These are phyloP conservation scores for Mortierella sp. DNA, from an alignment of 371 early-diverging fungal genomes.

Conservation along the genomic window DNA sequence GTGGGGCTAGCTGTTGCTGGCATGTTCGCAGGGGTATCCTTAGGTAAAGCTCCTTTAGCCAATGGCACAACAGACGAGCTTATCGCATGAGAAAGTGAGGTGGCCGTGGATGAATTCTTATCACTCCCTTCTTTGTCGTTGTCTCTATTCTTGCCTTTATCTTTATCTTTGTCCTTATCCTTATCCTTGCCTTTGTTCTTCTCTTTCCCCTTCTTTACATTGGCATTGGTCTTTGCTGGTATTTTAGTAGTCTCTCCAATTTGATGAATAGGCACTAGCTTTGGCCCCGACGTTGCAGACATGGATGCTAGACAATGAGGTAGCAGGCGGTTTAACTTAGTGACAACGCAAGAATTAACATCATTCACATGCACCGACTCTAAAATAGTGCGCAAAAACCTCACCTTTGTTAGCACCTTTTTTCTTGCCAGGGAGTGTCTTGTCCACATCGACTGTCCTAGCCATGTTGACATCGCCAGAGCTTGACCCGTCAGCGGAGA, in stretches of 20 bases:
- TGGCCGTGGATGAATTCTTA: neutral
- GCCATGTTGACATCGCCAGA: neutral
- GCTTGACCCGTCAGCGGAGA: neutral
- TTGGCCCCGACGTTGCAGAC: slow-evolving; percentile 19
- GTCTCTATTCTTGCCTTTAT: slow-evolving; percentile 1
- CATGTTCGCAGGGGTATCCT: neutral
- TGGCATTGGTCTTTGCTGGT: neutral
- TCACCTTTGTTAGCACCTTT: slow-evolving; percentile 19
- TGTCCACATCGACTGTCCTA: neutral
- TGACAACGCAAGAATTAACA: no score
- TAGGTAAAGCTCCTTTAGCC: neutral
- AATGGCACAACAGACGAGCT: neutral
- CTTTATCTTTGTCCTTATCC: slow-evolving; percentile 10
- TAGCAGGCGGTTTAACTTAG: neutral
- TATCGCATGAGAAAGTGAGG: neutral
- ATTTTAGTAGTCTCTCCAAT: slow-evolving; percentile 19
- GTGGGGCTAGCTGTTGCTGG: neutral
- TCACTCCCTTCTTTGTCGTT: neutral
- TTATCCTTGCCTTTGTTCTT: slow-evolving; percentile 13
- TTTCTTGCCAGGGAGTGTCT: slow-evolving; percentile 10
- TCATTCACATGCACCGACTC: no score
- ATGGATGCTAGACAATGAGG: neutral
- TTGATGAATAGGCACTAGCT: slow-evolving; percentile 38
- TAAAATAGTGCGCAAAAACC: neutral
- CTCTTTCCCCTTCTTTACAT: slow-evolving; percentile 8